These are phyloP conservation scores for Fraxinus baroniana DNA, from an alignment of 305 asterid genomes.

Conservation along the genomic window DNA sequence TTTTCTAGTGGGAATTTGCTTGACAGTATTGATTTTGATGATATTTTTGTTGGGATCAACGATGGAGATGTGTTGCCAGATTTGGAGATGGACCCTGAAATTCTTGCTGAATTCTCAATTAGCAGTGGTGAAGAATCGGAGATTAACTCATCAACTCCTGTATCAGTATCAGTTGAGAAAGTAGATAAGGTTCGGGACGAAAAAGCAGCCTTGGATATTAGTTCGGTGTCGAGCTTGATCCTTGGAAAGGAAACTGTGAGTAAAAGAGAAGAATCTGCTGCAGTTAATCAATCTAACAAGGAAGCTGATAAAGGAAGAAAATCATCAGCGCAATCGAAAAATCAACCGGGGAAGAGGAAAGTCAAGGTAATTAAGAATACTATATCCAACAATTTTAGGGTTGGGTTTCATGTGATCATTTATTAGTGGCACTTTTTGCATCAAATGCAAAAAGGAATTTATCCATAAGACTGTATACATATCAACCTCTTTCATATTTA, in stretches of 20 bases:
- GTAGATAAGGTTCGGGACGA: conserved; percentile 8
- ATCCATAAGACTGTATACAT: neutral
- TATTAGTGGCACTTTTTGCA: neutral
- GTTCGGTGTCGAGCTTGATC: conserved; percentile 35
- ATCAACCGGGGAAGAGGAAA: conserved; percentile 63
- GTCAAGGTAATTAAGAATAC: conserved; percentile 56
- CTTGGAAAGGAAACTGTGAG: conserved; percentile 41
- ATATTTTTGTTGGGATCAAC: conserved; percentile 61
- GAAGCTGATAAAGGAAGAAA: conserved; percentile 47
- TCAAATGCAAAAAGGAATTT: neutral
- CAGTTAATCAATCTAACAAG: conserved; percentile 26
- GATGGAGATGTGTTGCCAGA: conserved; percentile 73
- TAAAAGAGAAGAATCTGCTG: conserved; percentile 24
- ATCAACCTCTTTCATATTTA: conserved; percentile 31
- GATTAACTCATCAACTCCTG: conserved; percentile 20
- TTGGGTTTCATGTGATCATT: conserved; percentile 6
- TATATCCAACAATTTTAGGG: conserved; percentile 7
- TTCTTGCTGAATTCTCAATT: conserved; percentile 60
- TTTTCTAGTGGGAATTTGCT: conserved; percentile 55
- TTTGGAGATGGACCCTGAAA: conserved; percentile 83
- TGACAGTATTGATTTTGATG: conserved; percentile 79
- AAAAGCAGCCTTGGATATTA: conserved; percentile 33
- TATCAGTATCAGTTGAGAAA: conserved; percentile 28
- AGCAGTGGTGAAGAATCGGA: conserved; percentile 49
- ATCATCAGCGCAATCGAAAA: conserved; percentile 48